Conservation (phyloP, 192 early-diverging fungal genomes). For the Glomus cerebriforme region DNA sequence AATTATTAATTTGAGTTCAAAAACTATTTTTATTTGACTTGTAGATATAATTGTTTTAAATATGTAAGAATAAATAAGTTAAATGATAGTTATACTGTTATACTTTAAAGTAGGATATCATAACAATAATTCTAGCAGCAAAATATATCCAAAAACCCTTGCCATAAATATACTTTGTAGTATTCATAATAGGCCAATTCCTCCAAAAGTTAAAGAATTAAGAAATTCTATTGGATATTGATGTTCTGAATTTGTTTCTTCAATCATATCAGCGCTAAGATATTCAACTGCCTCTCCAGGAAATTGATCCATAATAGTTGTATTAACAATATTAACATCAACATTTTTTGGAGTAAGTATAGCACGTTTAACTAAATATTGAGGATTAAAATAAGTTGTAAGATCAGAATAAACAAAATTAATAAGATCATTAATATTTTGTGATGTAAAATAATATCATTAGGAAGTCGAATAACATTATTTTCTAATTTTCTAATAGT, state of each 20-base stretch:
- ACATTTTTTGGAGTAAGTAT: constrained; percentile 33
- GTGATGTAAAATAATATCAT: constrained; percentile 2
- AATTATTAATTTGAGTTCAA: too few relatives aligned
- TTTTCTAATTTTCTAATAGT: background rate
- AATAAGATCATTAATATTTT: background rate
- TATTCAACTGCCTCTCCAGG: constrained; percentile 17
- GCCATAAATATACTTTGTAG: too few relatives aligned
- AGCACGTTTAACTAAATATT: background rate
- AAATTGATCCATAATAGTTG: background rate
- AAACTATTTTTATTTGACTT: too few relatives aligned
- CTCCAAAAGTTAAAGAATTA: background rate
- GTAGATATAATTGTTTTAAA: too few relatives aligned
- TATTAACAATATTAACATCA: constrained; percentile 32
- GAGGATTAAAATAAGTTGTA: background rate
- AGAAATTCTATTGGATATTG: background rate
- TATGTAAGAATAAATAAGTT: too few relatives aligned
- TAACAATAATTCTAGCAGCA: too few relatives aligned
- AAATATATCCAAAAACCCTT: too few relatives aligned
- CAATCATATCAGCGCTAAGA: constrained; percentile 1
- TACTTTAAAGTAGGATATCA: too few relatives aligned
- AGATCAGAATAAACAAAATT: constrained; percentile 19
- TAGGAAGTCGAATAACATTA: background rate
- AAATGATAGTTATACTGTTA: too few relatives aligned
- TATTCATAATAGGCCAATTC: too few relatives aligned
- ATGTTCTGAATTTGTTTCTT: background rate